Conservation (phyloP, 2,329 filamentous ascomycete genomes). For the Cercospora zeina region DNA sequence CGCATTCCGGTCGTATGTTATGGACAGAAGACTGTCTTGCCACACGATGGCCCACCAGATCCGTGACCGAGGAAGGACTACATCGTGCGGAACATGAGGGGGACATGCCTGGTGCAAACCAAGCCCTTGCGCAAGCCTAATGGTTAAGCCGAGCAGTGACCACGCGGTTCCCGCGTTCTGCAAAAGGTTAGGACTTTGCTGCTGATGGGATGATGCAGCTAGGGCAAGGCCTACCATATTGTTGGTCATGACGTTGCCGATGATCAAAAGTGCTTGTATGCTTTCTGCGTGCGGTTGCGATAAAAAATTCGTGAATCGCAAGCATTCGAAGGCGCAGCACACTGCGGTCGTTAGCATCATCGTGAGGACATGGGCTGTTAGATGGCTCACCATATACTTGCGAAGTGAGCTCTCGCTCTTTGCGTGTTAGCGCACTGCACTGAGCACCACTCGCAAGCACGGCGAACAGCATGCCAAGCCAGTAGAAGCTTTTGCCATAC, state of each 20-base stretch:
- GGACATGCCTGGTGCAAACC: constrained; percentile 61
- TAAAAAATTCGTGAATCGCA: constrained; percentile 64
- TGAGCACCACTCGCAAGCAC: constrained; percentile 64
- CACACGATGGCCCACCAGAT: constrained; percentile 62
- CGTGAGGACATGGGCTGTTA: no score
- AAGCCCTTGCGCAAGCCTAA: constrained; percentile 61
- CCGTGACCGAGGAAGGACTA: constrained; percentile 42
- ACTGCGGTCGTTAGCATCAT: constrained; percentile 5
- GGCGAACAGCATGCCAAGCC: constrained; percentile 61
- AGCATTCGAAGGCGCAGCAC: constrained; percentile 65
- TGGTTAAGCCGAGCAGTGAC: constrained; percentile 60
- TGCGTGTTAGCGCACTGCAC: constrained; percentile 58
- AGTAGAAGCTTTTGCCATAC: constrained; percentile 59
- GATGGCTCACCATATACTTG: constrained; percentile 59
- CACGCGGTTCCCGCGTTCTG: constrained; percentile 63
- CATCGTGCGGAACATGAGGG: constrained; percentile 53
- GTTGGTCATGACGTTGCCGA: constrained; percentile 54
- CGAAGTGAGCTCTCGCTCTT: constrained; percentile 62
- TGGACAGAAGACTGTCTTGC: constrained; percentile 64
- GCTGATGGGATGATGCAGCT: constrained; percentile 16
- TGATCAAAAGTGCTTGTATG: constrained; percentile 62
- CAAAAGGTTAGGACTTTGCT: constrained; percentile 40
- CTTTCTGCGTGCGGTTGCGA: constrained; percentile 62
- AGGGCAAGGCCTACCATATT: constrained; percentile 35
- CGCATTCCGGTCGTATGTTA: constrained; percentile 63